Evolutionary conservation across 805 yeast genomes (phyloP), one percentile per base, ranked within the genome.

Genomic region (Ogataea sp.): DNA sequence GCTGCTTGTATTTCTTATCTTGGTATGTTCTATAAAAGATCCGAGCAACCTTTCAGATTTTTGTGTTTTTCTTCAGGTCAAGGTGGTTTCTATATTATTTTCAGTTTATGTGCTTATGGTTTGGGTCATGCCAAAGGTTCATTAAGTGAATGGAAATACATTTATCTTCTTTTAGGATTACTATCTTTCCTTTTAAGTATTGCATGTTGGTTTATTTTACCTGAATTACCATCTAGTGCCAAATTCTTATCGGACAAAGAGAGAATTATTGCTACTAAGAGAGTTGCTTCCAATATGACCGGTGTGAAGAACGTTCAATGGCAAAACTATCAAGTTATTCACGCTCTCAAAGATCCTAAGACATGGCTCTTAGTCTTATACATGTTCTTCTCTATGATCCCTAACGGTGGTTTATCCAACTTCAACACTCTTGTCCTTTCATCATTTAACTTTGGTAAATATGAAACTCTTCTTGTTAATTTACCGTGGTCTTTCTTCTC

Each of bases 111-210:
- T n/a, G 45, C 40, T 27, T 46, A 39, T 37, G 47, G 33, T 36
- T 40, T 35, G 44, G 52, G 45, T 38, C 51, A 66, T 58, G 49
- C 63, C 59, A 20, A 32, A 36, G 46, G 71, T 62, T 38, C 63
- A 21, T 54, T 77, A 5, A 39, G 41, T 62, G 31, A 43, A 54
- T 83, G 89, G 89, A 75, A 72, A 50, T 60, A 76, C 25, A 56
- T 79, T 5, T 82, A 75, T 53, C 59, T 83, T 32, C 63, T 78
- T 28, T 71, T 75, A 36, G 94, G 93, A 18, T 55, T 69, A 9
- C 58, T 75, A 43, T 78, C 85, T 2, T 59, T 79, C 11, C 49
- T 47, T 18, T 56, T 57, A 56, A 47, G 53, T 43, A 44, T 51
- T 38, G 44, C 49, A 14, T 41, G 55, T 26, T 36, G 53, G 15